These are phyloP conservation scores for Porphyrellus cyaneotinctus DNA, from an alignment of 768 basidiomycete species.

Conservation along the genomic window DNA sequence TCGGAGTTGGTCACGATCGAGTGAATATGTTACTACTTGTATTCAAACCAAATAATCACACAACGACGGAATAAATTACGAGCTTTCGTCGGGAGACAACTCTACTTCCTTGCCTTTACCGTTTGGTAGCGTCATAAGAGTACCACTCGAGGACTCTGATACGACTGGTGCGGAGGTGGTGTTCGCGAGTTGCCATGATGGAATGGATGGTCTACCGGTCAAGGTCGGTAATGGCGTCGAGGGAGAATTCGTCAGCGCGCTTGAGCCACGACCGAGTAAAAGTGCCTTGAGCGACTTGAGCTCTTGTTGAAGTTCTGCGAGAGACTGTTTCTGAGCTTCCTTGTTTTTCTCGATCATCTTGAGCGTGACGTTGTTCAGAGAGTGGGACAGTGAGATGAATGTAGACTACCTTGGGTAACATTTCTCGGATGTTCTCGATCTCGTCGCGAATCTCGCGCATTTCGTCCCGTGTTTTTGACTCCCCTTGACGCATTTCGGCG, in stretches of 20 bases:
- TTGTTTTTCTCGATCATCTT: slow-evolving; percentile 96
- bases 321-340: slow-evolving; percentile 75
- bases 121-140: slow-evolving; percentile 25
- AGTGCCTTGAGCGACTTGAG: slow-evolving; percentile 92
- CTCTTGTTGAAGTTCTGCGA: slow-evolving; percentile 88
- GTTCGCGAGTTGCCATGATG: slow-evolving; percentile 83
- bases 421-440: slow-evolving; percentile 82
- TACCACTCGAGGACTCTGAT: slow-evolving; percentile 10
- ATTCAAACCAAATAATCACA: slow-evolving; percentile 1
- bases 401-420: slow-evolving; percentile 80
- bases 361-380: background rate
- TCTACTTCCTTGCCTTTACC: slow-evolving; percentile 62
- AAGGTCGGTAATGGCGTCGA: slow-evolving; percentile 48
- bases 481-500: slow-evolving; percentile 71
- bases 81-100: slow-evolving; percentile 8
- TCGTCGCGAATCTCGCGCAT: slow-evolving; percentile 92
- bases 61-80: slow-evolving; percentile 14
- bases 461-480: slow-evolving; percentile 76
- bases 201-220: slow-evolving; percentile 69
- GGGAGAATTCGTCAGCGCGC: slow-evolving; percentile 42
- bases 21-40: background rate
- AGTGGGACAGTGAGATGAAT: background rate
- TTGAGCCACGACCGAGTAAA: slow-evolving; percentile 66
- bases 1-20: background rate
- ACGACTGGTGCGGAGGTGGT: slow-evolving; percentile 22